A percentile compares a stretch with the other conserved stretches of the same genome.
Evolutionary conservation across 805 yeast genomes (phyloP).

Genomic region (Torulaspora gathmanii): DNA sequence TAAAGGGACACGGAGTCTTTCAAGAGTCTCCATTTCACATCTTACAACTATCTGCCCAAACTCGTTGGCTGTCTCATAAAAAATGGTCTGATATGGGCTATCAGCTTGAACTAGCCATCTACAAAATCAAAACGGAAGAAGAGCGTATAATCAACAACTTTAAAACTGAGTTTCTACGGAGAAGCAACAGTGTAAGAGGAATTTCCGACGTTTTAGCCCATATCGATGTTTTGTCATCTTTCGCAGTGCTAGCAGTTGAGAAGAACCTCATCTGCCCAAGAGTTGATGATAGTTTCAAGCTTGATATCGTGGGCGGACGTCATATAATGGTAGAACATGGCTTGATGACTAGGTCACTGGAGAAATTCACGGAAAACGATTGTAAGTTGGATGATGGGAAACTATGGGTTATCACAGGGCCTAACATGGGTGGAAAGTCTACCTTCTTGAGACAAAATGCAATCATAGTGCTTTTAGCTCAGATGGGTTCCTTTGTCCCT

Average conservation of each 20-base stretch:
- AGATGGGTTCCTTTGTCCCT: conserved; percentile 71
- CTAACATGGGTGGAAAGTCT: conserved; percentile 85
- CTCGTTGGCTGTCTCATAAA: conserved; percentile 43
- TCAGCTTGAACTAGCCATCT: conserved; percentile 42
- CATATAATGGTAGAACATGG: conserved; percentile 86
- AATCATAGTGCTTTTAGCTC: conserved; percentile 60
- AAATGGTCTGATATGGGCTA: conserved; percentile 54
- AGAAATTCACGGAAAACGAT: conserved; percentile 33
- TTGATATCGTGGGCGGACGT: conserved; percentile 61
- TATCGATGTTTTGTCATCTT: conserved; percentile 68
- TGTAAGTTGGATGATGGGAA: conserved; percentile 28
- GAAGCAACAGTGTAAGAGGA: conserved; percentile 45
- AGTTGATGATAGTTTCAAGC: conserved; percentile 44
- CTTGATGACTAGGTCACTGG: conserved; percentile 42
- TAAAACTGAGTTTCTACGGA: conserved; percentile 42
- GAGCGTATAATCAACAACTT: conserved; percentile 46
- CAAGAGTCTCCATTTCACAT: conserved; percentile 25
- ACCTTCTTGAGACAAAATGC: conserved; percentile 74
- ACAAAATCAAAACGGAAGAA: conserved; percentile 54
- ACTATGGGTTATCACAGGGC: conserved; percentile 74
- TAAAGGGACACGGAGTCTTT: conserved; percentile 15
- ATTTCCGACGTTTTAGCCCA: conserved; percentile 53
- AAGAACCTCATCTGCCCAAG: conserved; percentile 61
- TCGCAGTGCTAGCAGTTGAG: conserved; percentile 68
- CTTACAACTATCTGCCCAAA: conserved; percentile 40